These are phyloP conservation scores for Solanum raphanifolium DNA, from an alignment of 257 asterid species.

Conservation along the genomic window DNA sequence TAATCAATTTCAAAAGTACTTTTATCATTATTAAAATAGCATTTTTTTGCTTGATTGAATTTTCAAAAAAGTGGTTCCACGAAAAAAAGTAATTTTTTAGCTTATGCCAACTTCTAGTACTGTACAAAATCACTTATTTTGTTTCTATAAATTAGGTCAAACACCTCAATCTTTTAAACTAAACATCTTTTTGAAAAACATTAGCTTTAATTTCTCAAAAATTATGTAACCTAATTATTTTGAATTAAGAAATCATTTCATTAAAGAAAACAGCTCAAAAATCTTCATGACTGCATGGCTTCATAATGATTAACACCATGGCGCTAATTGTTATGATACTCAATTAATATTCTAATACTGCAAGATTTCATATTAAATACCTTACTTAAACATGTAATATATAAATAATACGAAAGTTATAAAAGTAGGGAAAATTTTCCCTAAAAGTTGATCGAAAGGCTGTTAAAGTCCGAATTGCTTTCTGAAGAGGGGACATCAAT, in stretches of 20 bases:
- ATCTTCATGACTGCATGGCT: background rate
- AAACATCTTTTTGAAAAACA: background rate
- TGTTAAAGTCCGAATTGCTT: conserved; percentile 29
- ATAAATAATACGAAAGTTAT: conserved; percentile 1
- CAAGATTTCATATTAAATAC: background rate
- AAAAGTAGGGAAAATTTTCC: conserved; percentile 8
- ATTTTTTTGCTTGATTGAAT: background rate
- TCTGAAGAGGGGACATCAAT: conserved; percentile 39
- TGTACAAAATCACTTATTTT: background rate
- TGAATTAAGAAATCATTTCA: background rate
- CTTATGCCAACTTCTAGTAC: background rate
- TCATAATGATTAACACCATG: background rate
- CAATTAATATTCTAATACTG: background rate
- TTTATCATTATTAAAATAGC: background rate
- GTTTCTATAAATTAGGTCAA: background rate
- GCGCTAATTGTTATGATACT: background rate
- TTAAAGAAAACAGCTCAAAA: background rate
- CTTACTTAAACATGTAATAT: background rate
- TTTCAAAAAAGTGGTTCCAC: background rate
- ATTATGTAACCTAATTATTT: background rate
- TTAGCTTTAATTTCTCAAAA: background rate
- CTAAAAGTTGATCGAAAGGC: conserved; percentile 24
- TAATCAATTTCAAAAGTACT: background rate
- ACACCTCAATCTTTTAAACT: background rate
- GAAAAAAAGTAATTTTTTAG: background rate